Base-by-base conservation (phyloP, 768 basidiomycete genomes). In the Termitomyces sp. region DNA sequence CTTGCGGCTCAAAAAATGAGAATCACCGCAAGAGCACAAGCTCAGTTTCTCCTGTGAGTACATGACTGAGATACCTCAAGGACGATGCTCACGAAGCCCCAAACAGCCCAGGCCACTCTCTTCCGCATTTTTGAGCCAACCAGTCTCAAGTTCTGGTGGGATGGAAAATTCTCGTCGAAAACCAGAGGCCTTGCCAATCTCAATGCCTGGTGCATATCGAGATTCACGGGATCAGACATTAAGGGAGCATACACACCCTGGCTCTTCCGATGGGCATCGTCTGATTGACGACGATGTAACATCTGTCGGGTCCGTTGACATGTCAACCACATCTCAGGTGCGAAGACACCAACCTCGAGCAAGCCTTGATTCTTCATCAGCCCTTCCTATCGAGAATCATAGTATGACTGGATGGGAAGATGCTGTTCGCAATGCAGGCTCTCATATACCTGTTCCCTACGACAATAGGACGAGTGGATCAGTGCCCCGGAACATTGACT, bases 11-110 rank as follows among this genome's bases (percentile, higher is more conserved):
- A 36, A 56, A 52, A 31, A 57, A 53, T 40, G 60, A 60, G 12
- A 43, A 57, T 48, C 64, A 57, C 29, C 51, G 60, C 31, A 60
- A 56, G 38, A 71, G 66, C 32, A 45, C 42, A 14, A 63, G 67
- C n/a, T 67, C 70, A n/a, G 72, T 75, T 60, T 73, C 77, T 48
- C 78, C 77, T 15, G 79, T 80, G 66, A 60, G 72, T 69, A 25
- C 11, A 31, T 20, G 20, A 46, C 38, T 40, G n/a, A 17, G 15
- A 48, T 29, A 7, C n/a, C 34, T 25, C 31, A 43, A 10, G 37
- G 46, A 34, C 29, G 34, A 36, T n/a, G 29, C 17, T 60, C 11
- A 60, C 20, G 25, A 20, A 43, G 10, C 15, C 12, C 9, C 40
- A 10, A 42, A 38, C 60, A 67, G 66, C 62, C 66, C n/a, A 34